A percentile compares a stretch with the other conserved stretches of the same genome.
These are phyloP conservation scores for Capronia epimyces DNA, from an alignment of 2,329 filamentous ascomycete genomes.

Conservation along the genomic window DNA sequence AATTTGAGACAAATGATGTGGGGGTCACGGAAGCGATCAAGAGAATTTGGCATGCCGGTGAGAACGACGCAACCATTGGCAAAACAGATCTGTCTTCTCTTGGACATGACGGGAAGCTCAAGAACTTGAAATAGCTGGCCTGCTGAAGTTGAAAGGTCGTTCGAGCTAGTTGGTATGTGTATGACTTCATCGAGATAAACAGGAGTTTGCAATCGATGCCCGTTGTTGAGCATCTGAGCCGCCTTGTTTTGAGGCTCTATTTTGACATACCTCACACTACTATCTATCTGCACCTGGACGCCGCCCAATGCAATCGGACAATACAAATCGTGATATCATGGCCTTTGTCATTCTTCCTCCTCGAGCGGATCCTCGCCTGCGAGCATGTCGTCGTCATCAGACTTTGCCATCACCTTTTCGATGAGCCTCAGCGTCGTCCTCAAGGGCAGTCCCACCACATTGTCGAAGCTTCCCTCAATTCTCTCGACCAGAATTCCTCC, in stretches of 20 bases:
- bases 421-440: slow-evolving; percentile 72
- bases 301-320: background rate
- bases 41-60: slow-evolving; percentile 77
- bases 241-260: background rate
- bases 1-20: slow-evolving; percentile 98
- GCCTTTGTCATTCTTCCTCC: slow-evolving; percentile 33
- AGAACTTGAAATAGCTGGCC: slow-evolving; percentile 19
- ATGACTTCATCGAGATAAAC: background rate
- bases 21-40: slow-evolving; percentile 85
- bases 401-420: slow-evolving; percentile 77
- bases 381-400: slow-evolving; percentile 57
- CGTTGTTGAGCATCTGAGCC: background rate
- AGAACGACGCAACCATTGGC: slow-evolving; percentile 24
- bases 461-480: slow-evolving; percentile 86
- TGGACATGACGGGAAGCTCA: slow-evolving; percentile 25
- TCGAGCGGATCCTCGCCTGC: slow-evolving; percentile 39
- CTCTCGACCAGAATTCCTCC: slow-evolving; percentile 81
- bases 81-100: slow-evolving; percentile 18
- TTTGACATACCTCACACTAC: background rate
- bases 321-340: background rate
- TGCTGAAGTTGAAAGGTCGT: background rate
- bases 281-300: background rate
- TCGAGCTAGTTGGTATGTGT: background rate
- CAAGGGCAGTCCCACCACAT: slow-evolving; percentile 86
- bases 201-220: background rate